Conservation (phyloP, 768 basidiomycete genomes). For the Panellus pusillus region DNA sequence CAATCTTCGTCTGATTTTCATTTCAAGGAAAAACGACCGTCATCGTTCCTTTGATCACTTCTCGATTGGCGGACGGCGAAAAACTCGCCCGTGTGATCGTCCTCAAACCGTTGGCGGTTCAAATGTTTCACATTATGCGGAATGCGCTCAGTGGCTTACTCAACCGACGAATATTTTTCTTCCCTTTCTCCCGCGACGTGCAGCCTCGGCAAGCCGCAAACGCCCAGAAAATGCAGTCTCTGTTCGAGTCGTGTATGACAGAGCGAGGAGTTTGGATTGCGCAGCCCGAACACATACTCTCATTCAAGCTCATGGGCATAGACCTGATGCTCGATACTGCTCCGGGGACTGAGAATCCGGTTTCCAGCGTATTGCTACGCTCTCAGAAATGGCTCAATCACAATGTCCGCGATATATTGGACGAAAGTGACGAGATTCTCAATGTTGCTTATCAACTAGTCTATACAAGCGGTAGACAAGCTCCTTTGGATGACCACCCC, state of each 20-base stretch:
- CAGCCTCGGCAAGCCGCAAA: constrained; percentile 18
- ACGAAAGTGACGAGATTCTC: constrained; percentile 51
- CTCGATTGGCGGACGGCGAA: constrained; percentile 41
- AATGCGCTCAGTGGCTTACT: constrained; percentile 43
- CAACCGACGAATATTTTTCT: constrained; percentile 46
- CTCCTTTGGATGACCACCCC: constrained; percentile 39
- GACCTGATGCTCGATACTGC: constrained; percentile 6
- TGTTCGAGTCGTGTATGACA: constrained; percentile 40
- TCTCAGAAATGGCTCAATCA: constrained; percentile 29
- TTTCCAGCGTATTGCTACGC: background rate
- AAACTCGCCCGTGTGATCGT: constrained; percentile 49
- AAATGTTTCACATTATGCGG: constrained; percentile 50
- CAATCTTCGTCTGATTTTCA: background rate
- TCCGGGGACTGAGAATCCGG: background rate
- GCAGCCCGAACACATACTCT: constrained; percentile 57
- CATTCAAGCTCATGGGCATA: constrained; percentile 45
- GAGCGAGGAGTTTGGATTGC: constrained; percentile 43
- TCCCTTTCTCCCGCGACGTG: constrained; percentile 50
- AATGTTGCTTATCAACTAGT: constrained; percentile 48
- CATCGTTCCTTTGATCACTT: constrained; percentile 46
- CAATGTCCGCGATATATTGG: constrained; percentile 39
- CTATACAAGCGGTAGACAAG: constrained; percentile 43
- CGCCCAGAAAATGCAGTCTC: constrained; percentile 24
- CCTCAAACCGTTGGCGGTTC: constrained; percentile 44
- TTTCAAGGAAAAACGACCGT: constrained; percentile 22